These are phyloP conservation scores for Chrysoporthe deuterocubensis DNA, from an alignment of 2,329 filamentous ascomycete genomes.

Conservation along the genomic window DNA sequence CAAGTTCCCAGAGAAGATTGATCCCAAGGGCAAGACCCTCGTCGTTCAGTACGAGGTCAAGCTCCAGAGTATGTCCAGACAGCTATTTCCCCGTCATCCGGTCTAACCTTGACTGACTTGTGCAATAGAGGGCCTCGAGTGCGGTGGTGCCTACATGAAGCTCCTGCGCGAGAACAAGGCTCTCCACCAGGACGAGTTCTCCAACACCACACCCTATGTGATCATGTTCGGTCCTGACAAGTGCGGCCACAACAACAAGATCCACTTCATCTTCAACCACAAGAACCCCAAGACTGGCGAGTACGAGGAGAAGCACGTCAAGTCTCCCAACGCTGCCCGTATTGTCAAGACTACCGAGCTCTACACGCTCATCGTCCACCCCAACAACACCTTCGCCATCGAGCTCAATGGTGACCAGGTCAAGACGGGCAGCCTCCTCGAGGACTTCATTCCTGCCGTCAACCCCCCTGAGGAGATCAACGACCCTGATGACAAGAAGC, in stretches of 20 bases:
- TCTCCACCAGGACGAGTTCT: slow-evolving; percentile 96
- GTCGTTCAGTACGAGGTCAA: slow-evolving; percentile 99
- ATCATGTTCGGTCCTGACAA: slow-evolving; percentile 99
- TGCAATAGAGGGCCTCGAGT: slow-evolving; percentile 82
- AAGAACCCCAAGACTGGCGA: slow-evolving; percentile 99
- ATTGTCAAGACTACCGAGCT: slow-evolving; percentile 92
- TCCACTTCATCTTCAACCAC: slow-evolving; percentile 98
- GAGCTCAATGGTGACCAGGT: slow-evolving; percentile 87
- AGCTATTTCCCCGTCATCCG: neutral
- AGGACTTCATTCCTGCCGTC: slow-evolving; percentile 92
- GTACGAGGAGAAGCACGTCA: slow-evolving; percentile 99
- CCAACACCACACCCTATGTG: slow-evolving; percentile 94
- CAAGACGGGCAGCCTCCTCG: slow-evolving; percentile 88
- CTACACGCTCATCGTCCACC: slow-evolving; percentile 95
- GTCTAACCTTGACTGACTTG: slow-evolving; percentile 17
- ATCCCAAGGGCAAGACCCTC: slow-evolving; percentile 95
- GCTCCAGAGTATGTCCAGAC: slow-evolving; percentile 80
- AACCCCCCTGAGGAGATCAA: slow-evolving; percentile 96
- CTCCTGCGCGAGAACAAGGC: slow-evolving; percentile 97
- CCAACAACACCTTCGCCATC: slow-evolving; percentile 94
- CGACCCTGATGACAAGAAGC: slow-evolving; percentile 91
- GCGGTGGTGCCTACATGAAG: slow-evolving; percentile 99
- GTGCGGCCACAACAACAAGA: slow-evolving; percentile 99
- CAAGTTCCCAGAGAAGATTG: slow-evolving; percentile 95
- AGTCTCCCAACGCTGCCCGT: slow-evolving; percentile 78